Evolutionary conservation across 1,139 yeast genomes (phyloP).

Genomic region (Yamadazyma pseudoaaseri): DNA sequence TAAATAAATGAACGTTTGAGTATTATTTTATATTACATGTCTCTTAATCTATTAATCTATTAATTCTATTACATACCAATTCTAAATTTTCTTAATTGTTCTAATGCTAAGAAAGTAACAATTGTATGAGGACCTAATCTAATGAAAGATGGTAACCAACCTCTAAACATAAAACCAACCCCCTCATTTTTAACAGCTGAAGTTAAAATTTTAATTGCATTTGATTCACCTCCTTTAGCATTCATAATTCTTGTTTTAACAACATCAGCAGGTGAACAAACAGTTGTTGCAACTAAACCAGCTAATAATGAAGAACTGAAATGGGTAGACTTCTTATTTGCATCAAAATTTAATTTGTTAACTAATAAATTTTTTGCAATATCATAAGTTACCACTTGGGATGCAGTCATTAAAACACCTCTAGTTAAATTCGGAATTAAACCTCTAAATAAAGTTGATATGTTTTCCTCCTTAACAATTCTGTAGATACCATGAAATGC

Average conservation of each 20-base stretch:
- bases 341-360: conserved; percentile 48
- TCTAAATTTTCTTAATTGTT: conserved; percentile 63
- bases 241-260: conserved; percentile 88
- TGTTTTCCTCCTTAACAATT: conserved; percentile 62
- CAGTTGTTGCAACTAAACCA: conserved; percentile 85
- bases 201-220: conserved; percentile 51
- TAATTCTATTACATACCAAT: conserved; percentile 43
- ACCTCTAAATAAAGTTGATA: conserved; percentile 66
- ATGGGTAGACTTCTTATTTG: conserved; percentile 67
- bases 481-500: conserved; percentile 74
- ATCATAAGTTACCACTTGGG: conserved; percentile 89
- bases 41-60: conserved; percentile 4
- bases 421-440: conserved; percentile 74
- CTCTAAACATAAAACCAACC: conserved; percentile 76
- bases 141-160: conserved; percentile 87
- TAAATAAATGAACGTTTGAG: conserved; percentile 3
- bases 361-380: conserved; percentile 66
- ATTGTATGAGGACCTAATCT: conserved; percentile 90
- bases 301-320: conserved; percentile 76
- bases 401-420: conserved; percentile 87
- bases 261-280: conserved; percentile 91
- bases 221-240: conserved; percentile 46
- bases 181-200: conserved; percentile 70
- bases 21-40: not conserved
- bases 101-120: conserved; percentile 77